Base-by-base conservation (phyloP, 2,329 filamentous ascomycete genomes). In the Epicoccum sorghinum region DNA sequence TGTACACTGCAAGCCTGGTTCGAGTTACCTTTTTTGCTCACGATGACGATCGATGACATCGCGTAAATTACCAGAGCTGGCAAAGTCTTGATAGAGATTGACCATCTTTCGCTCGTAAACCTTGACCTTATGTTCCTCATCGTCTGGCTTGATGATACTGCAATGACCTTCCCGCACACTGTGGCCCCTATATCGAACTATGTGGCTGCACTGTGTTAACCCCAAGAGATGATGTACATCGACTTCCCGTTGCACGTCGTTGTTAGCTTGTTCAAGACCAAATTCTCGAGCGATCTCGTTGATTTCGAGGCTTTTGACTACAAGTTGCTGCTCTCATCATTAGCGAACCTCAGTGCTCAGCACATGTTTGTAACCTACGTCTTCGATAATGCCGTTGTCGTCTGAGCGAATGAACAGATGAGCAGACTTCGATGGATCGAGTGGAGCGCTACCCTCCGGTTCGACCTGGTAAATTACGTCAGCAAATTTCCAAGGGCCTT, bases 61-160 rank as follows among this genome's bases (percentile, higher is more conserved):
- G n/a, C 18, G 14, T 5, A 48, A 37, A 14, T 41, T 13, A 9
- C 36, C 46, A 22, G 4, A 41, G 23, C n/a, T n/a, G 8, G 46
- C 37, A n/a, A 48, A 48, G 18, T 48, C 46, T 4, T 48, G 37
- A n/a, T 48, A 48, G 36, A 48, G 13, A n/a, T 27, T 23, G 4
- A 25, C 46, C 5, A 29, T 48, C 29, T 23, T 22, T 35, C 25
- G 22, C 7, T 25, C 13, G 4, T 32, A 13, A 2, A 10, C 29
- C 23, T 32, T 7, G 7, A 43, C n/a, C 36, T 14, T 7, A 10
- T 14, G 7, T 10, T 24, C n/a, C 24, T 23, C 14, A 18, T 39
- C 24, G 4, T 9, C n/a, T 1, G 40, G 27, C 12, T 7, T 32
- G 9, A 43, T 43, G 3, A 32, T 9, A 9, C 23, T 6, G 18